Evolutionary conservation across 2,329 filamentous ascomycete genomes (phyloP).

Genomic region (Monosporascus sp.): DNA sequence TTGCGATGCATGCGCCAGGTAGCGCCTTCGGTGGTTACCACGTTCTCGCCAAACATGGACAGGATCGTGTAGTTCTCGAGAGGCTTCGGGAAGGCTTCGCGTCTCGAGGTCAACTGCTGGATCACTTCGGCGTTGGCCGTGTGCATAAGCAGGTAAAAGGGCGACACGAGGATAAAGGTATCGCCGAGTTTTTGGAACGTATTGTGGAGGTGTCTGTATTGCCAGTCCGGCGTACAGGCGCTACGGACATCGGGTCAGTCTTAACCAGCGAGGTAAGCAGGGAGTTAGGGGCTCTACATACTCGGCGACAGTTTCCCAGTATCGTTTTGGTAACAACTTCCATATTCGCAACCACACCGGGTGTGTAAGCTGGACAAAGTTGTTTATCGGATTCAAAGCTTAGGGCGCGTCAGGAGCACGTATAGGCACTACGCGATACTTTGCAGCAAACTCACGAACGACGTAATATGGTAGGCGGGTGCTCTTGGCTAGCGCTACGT

Average conservation of each 20-base stretch:
- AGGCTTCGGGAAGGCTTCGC: constrained; percentile 69
- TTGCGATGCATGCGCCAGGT: constrained; percentile 71
- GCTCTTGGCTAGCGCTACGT: constrained; percentile 44
- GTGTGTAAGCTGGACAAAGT: constrained; percentile 50
- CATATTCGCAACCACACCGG: constrained; percentile 52
- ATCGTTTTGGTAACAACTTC: constrained; percentile 46
- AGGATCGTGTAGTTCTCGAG: constrained; percentile 54
- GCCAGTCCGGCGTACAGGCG: constrained; percentile 52
- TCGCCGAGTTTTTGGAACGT: constrained; percentile 58
- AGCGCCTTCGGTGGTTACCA: constrained; percentile 63
- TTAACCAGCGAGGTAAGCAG: not conserved
- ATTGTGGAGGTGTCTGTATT: constrained; percentile 47
- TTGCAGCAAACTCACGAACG: constrained; percentile 38
- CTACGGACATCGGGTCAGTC: constrained; percentile 31
- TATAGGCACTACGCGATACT: not conserved
- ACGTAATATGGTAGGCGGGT: constrained; percentile 49
- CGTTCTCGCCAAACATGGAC: constrained; percentile 65
- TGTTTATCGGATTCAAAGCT: constrained; percentile 47
- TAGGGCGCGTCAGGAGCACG: constrained; percentile 1
- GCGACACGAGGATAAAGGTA: constrained; percentile 57
- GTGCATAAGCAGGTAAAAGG: constrained; percentile 46
- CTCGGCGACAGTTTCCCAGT: constrained; percentile 56
- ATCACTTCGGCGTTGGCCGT: constrained; percentile 61
- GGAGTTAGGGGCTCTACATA: constrained; percentile 32
- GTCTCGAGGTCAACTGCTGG: constrained; percentile 56